These are phyloP conservation scores for Eremothecium cymbalariae DNA, from an alignment of 1,139 yeast species.

Conservation along the genomic window DNA sequence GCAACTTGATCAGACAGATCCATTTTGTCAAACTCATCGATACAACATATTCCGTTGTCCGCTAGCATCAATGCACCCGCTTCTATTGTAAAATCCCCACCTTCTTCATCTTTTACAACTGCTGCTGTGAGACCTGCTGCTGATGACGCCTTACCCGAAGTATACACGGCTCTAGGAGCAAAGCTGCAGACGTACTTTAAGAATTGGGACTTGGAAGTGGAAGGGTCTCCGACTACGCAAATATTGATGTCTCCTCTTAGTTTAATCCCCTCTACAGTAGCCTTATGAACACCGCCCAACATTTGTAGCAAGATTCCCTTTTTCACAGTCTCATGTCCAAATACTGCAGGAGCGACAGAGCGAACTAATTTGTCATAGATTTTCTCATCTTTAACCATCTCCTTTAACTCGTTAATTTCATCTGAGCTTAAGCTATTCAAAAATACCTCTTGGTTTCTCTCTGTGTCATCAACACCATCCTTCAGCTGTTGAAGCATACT, in stretches of 20 bases:
- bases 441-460: constrained; percentile 68
- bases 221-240: constrained; percentile 97
- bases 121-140: constrained; percentile 99
- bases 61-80: constrained; percentile 99
- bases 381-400: constrained; percentile 86
- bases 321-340: constrained; percentile 91
- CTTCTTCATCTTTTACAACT: constrained; percentile 94
- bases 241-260: constrained; percentile 95
- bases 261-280: constrained; percentile 89
- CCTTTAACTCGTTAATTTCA: constrained; percentile 77
- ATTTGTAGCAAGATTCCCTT: constrained; percentile 85
- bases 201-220: constrained; percentile 95
- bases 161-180: constrained; percentile 90
- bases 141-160: constrained; percentile 97
- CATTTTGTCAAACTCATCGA: constrained; percentile 98
- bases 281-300: constrained; percentile 93
- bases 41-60: constrained; percentile 97
- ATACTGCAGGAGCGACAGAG: constrained; percentile 94
- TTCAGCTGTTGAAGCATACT: constrained; percentile 21
- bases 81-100: constrained; percentile 94
- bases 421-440: constrained; percentile 71
- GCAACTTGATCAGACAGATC: constrained; percentile 94
- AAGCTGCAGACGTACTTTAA: constrained; percentile 87
- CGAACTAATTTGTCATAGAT: constrained; percentile 78
- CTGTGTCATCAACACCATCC: constrained; percentile 30